A percentile compares a stretch with the other conserved stretches of the same genome.
These are phyloP conservation scores for Pseudoneurospora amorphoporcata DNA, from an alignment of 495 filamentous ascomycete genomes.

Conservation along the genomic window DNA sequence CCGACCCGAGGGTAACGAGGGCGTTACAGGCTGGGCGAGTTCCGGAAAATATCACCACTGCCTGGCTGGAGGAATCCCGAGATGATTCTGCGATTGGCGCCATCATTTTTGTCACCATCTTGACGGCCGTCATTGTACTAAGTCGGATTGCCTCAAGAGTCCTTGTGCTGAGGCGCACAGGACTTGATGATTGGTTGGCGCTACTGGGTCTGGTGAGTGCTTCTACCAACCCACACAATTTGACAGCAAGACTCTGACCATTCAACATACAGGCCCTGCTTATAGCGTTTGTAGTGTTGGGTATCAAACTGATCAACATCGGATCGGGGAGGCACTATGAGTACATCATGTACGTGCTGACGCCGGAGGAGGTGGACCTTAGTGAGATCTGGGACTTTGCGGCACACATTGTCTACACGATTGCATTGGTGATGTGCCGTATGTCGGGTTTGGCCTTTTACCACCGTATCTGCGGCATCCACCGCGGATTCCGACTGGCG, in stretches of 20 bases:
- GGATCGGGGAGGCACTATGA: constrained; percentile 37
- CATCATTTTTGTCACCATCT: constrained; percentile 29
- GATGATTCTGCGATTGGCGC: constrained; percentile 29
- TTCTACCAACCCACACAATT: background rate
- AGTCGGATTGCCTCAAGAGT: constrained; percentile 26
- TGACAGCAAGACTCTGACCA: background rate
- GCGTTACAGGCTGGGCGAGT: constrained; percentile 15
- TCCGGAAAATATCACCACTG: constrained; percentile 22
- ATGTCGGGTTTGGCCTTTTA: constrained; percentile 41
- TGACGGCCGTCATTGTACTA: constrained; percentile 23
- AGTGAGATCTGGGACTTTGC: constrained; percentile 37
- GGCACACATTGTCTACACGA: constrained; percentile 39
- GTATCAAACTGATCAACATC: constrained; percentile 31
- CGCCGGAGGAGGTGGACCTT: constrained; percentile 19
- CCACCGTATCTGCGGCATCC: constrained; percentile 27
- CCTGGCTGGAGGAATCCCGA: constrained; percentile 31
- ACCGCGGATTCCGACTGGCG: constrained; percentile 22
- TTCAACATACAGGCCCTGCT: constrained; percentile 16
- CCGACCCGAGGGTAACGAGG: background rate
- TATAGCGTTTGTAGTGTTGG: constrained; percentile 28
- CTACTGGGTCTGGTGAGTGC: constrained; percentile 25
- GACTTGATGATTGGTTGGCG: constrained; percentile 29
- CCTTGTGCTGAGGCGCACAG: constrained; percentile 25
- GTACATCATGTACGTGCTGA: constrained; percentile 38
- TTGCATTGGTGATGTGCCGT: constrained; percentile 34